Conservation (phyloP, 768 basidiomycete genomes). For the Suillus alpinus region DNA sequence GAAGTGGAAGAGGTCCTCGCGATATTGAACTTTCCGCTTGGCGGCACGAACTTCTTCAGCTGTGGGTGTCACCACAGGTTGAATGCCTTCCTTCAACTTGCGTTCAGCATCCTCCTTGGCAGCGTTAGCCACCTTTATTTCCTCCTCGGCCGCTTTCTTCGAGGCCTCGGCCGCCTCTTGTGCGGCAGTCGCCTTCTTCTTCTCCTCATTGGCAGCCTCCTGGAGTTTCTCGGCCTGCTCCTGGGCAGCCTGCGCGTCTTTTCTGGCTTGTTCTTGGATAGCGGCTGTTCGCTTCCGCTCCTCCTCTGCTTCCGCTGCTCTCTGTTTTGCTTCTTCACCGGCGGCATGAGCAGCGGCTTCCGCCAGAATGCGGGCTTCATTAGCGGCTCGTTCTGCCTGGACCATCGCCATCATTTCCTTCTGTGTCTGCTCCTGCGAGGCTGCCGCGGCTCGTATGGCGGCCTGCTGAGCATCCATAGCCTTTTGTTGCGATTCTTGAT, state of each 20-base stretch:
- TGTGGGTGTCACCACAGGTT: slow-evolving; percentile 30
- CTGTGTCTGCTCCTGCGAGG: neutral
- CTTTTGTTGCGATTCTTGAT: neutral
- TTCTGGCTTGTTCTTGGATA: slow-evolving; percentile 11
- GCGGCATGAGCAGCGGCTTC: slow-evolving; percentile 6
- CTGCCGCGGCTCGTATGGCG: neutral
- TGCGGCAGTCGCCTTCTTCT: slow-evolving; percentile 14
- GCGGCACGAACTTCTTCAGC: slow-evolving; percentile 22
- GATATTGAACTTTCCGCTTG: slow-evolving; percentile 24
- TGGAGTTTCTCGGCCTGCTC: slow-evolving; percentile 6
- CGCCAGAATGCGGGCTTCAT: slow-evolving; percentile 2
- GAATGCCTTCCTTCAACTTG: slow-evolving; percentile 24
- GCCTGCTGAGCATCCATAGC: neutral
- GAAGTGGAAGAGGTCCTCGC: slow-evolving; percentile 28
- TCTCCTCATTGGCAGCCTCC: slow-evolving; percentile 19
- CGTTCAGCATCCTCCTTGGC: slow-evolving; percentile 11
- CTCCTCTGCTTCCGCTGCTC: slow-evolving; percentile 4
- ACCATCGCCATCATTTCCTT: slow-evolving; percentile 3
- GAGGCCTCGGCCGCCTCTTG: slow-evolving; percentile 14
- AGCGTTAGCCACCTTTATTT: slow-evolving; percentile 4
- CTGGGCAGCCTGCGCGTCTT: slow-evolving; percentile 8
- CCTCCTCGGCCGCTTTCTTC: slow-evolving; percentile 13
- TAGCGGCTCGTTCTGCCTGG: neutral
- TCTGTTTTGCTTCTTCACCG: neutral
- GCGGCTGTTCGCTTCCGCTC: slow-evolving; percentile 9